Base-by-base conservation (phyloP, 1,284 basidiomycete genomes). In the Termitomyces sp. region DNA sequence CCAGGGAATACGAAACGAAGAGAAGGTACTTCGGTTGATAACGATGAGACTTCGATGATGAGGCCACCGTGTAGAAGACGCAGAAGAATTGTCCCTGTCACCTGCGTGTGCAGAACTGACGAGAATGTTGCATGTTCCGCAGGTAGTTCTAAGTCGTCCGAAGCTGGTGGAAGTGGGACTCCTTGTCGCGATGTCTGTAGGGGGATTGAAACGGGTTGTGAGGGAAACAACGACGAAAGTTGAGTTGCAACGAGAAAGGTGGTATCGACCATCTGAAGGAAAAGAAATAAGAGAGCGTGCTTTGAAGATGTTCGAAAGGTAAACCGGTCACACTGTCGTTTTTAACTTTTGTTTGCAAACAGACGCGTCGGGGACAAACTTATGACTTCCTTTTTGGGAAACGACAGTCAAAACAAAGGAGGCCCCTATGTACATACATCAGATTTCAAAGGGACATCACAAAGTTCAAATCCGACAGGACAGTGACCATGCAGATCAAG, bases 1-100 rank as follows among this genome's bases (percentile, higher is more conserved):
- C 86, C 81, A 24, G 91, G 88, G 60, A 93, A 91, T 57, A 88
- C 75, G 62, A 94, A 83, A 49, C 90, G 83, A 54, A 93, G 74
- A 10, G 86, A 82, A 39, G 78, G 71, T 3, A 82, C 69, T 57
- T 81, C 74, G 3, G 76, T 77, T 1, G 86, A 81, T 40, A 93
- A 73, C 2, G 88, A 86, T 30, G 86, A 66, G 34, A 95, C 80
- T 63, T 95, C 91, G 34, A 93, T 70, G 43, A 88, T 83, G 56
- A 86, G 71, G 16, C 87, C 88, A 50, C 80, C 84, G 61, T 90
- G 83, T 47, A 93, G 75, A 41, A 90, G 77, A 59, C 92, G 86
- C 46, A 88, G 72, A 44, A 93, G 76, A 52, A 93, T 76, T 43
- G 83, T 78, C 10, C 88, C 87, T 6, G 85, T 83, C 28, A 70